Percentiles rank a stretch among this genome's conserved stretches.
Evolutionary conservation across 2,329 filamentous ascomycete genomes (phyloP).

Genomic region (Thielaviopsis punctulata): DNA sequence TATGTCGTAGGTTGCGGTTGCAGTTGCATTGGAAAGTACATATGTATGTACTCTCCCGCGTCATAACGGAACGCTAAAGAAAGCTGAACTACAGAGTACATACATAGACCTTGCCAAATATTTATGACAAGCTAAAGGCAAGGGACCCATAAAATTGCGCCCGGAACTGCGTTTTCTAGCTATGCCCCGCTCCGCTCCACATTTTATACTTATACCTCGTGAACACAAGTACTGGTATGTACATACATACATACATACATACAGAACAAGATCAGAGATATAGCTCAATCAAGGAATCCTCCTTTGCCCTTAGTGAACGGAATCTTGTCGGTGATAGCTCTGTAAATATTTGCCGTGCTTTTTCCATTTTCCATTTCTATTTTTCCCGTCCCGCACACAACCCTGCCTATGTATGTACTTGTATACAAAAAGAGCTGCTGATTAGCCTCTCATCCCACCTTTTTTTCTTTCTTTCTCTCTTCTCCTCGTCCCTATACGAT

Average conservation of each 20-base stretch:
- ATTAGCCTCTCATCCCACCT: not conserved
- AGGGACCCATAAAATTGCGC: not conserved
- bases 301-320: not conserved
- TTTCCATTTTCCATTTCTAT: not conserved
- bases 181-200: not conserved
- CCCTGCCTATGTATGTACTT: too few species aligned
- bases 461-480: not conserved
- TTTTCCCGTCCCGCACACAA: too few species aligned
- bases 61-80: too few species aligned
- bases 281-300: not conserved
- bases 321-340: not conserved
- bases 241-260: not conserved
- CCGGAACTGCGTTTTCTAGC: not conserved
- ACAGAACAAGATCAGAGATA: not conserved
- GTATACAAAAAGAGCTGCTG: not conserved
- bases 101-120: too few species aligned
- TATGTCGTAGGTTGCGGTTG: too few species aligned
- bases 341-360: not conserved
- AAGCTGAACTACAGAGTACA: too few species aligned
- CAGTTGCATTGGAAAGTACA: too few species aligned
- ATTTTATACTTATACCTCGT: not conserved
- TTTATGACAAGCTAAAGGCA: too few species aligned
- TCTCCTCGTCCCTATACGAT: not conserved
- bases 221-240: too few species aligned
- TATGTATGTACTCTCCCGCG: too few species aligned